Percentiles rank a stretch among this genome's conserved stretches.
Evolutionary conservation across 192 early-diverging fungal species (phyloP).

Genomic region (Helicostylum pulchrum): DNA sequence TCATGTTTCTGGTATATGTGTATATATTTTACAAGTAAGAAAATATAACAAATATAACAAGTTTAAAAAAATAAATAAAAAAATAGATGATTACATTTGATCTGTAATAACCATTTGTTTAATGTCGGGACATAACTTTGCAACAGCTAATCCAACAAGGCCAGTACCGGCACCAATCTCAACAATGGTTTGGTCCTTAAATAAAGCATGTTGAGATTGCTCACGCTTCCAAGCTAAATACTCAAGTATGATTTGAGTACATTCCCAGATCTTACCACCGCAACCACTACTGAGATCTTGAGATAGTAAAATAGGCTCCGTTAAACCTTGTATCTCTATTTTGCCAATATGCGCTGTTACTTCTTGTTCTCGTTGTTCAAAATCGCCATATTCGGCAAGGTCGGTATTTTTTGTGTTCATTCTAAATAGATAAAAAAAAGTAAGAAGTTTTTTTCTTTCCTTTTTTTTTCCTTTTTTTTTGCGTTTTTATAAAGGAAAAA

Average conservation of each 20-base stretch:
- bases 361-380: neutral
- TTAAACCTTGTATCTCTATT: neutral
- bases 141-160: constrained; percentile 45
- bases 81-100: constrained; percentile 30
- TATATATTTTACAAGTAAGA: neutral
- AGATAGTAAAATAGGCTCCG: constrained; percentile 6
- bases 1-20: constrained; percentile 24
- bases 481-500: too few species aligned
- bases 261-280: constrained; percentile 53
- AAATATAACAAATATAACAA: neutral
- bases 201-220: neutral
- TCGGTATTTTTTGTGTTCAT: too few species aligned
- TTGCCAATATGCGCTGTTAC: neutral
- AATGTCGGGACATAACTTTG: constrained; percentile 24
- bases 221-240: constrained; percentile 35
- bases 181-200: constrained; percentile 21
- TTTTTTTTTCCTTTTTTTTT: too few species aligned
- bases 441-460: too few species aligned
- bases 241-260: constrained; percentile 38
- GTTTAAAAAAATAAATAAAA: neutral
- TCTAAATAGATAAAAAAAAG: too few species aligned
- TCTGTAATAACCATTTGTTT: constrained; percentile 44
- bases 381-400: neutral
- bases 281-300: constrained; percentile 38
- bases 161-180: constrained; percentile 51